Base-by-base conservation (phyloP, 2,329 filamentous ascomycete genomes). In the Talaromyces sp. region DNA sequence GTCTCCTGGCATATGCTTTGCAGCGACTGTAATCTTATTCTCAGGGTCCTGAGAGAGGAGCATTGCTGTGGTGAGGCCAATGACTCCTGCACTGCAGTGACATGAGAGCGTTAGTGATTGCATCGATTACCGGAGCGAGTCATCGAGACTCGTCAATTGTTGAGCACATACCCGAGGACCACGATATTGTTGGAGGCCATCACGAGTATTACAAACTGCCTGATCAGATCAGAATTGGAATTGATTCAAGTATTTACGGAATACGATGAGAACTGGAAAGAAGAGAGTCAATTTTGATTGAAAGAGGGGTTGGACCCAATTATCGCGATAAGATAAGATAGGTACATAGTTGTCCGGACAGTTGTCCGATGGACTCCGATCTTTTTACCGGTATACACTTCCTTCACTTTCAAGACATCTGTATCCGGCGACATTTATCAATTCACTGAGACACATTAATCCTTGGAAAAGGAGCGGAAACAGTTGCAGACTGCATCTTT, bases 1-100 rank as follows among this genome's bases (percentile, higher is more conserved):
- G 80, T 97, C 93, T 40, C 93, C 93, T 0, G 93, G 93, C 90
- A 97, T 95, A 75, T 96, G 91, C 74, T 94, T 96, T 5, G 92
- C 90, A 36, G 92, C 82, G 40, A 96, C 82, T 0, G 91, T 93
- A 69, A 96, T 79, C 29, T 81, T 80, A 70, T 88, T 84, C 11
- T 78, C 72, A 5, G 80, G 76, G 70, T 87, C 83, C 66, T 82
- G 81, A 13, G 88, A 88, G 15, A 90, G 79, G 17, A 87, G 77
- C 27, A 89, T 80, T 40, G 88, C 88, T 1, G 87, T 89, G 2
- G 88, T 90, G 61, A 91, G 81, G 29, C 88, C 88, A 36, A 86
- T 82, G 5, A 91, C 87, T 56, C 88, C 88, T 61, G 88, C 88
- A 61, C 87, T 56, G 19, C 5, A 17, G 53, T 25, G 31, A 19